phyloP scores from a whole-genome alignment of 306 rosid genomes.

The Pyrus communis region DNA sequence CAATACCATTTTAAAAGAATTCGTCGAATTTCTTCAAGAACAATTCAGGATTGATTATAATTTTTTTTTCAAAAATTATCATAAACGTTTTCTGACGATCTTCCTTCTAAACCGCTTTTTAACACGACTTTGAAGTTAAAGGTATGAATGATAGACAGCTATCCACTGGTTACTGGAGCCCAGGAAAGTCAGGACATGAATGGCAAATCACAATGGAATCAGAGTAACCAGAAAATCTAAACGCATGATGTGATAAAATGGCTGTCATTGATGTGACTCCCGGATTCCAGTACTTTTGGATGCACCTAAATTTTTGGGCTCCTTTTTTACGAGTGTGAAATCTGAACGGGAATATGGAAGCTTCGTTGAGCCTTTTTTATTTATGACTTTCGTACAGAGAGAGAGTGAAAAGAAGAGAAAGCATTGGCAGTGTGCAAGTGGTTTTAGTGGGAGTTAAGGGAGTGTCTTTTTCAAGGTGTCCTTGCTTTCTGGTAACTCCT shows the following conservation, averaged over 20 bases:
- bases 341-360: background rate
- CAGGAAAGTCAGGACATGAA: background rate
- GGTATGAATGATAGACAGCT: too few relatives aligned
- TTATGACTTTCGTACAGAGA: background rate
- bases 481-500: slow-evolving; percentile 13
- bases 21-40: too few relatives aligned
- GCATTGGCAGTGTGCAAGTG: background rate
- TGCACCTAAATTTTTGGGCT: background rate
- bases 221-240: slow-evolving; percentile 1
- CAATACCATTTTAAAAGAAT: too few relatives aligned
- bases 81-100: too few relatives aligned
- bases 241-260: background rate
- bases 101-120: too few relatives aligned
- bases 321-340: background rate
- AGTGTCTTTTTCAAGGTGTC: background rate
- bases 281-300: slow-evolving; percentile 8
- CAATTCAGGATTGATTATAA: too few relatives aligned
- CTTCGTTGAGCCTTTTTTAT: background rate
- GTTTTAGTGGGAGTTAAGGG: background rate
- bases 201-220: slow-evolving; percentile 1
- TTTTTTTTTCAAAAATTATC: too few relatives aligned
- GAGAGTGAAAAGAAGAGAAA: background rate
- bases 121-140: too few relatives aligned
- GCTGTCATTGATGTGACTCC: background rate
- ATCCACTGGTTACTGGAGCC: slow-evolving; percentile 6